phyloP scores from a whole-genome alignment of 108 stramenopile species.

The Nitzschia palea region DNA sequence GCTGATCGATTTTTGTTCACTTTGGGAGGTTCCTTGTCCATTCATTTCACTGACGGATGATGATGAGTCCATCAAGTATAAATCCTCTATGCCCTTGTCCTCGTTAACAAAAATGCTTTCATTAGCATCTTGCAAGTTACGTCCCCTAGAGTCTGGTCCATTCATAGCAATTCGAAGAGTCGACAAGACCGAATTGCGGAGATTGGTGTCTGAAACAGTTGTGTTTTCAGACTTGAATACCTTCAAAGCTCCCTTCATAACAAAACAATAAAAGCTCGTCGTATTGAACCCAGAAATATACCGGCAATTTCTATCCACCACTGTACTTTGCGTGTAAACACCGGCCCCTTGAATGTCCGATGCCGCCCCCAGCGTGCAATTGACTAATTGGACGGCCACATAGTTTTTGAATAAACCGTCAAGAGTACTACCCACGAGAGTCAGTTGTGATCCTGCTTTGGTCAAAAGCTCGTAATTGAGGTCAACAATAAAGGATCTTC shows the following conservation, averaged over 20 bases:
- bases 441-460: neutral
- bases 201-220: neutral
- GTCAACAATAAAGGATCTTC: neutral
- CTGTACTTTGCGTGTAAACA: neutral
- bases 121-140: neutral
- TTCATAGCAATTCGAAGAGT: constrained; percentile 4
- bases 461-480: constrained; percentile 27
- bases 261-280: neutral
- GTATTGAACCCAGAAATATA: neutral
- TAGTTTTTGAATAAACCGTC: constrained; percentile 23
- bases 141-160: neutral
- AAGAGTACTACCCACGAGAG: neutral
- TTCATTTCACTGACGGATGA: neutral
- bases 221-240: constrained; percentile 8
- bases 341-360: constrained; percentile 13
- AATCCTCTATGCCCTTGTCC: neutral
- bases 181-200: neutral
- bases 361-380: constrained; percentile 9
- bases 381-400: constrained; percentile 7
- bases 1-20: neutral
- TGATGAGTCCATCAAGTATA: neutral
- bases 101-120: neutral
- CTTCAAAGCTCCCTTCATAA: constrained; percentile 2
- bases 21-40: neutral
- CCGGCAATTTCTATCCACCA: neutral